These are phyloP conservation scores for Chlorella sorokiniana DNA, from an alignment of 139 green algal species.

Conservation along the genomic window DNA sequence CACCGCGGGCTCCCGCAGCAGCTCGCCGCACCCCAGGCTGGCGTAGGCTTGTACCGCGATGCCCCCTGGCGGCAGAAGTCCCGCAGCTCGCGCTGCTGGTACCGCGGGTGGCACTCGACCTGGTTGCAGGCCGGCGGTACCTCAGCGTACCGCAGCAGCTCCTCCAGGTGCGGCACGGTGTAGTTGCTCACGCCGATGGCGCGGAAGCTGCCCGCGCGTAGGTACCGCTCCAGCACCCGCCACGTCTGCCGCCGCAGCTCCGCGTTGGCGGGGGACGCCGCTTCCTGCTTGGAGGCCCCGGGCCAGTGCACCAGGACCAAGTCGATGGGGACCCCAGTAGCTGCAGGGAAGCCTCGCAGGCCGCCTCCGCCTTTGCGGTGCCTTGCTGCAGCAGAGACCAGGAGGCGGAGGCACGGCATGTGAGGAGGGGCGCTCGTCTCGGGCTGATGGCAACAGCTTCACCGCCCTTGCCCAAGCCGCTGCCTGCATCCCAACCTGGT, in stretches of 20 bases:
- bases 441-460: too few relatives aligned
- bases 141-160: constrained; percentile 55
- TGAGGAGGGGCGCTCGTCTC: too few relatives aligned
- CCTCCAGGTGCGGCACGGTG: constrained; percentile 59
- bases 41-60: constrained; percentile 64
- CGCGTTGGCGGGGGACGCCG: constrained; percentile 10
- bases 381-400: neutral
- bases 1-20: constrained; percentile 54
- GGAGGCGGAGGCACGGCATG: neutral
- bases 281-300: constrained; percentile 5
- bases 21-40: constrained; percentile 53
- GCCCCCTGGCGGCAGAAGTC: constrained; percentile 48
- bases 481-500: neutral
- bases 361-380: neutral
- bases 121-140: constrained; percentile 56
- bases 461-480: too few relatives aligned
- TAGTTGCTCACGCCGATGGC: constrained; percentile 79
- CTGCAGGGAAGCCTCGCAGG: neutral
- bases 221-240: constrained; percentile 57
- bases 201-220: constrained; percentile 43
- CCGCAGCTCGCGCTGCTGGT: constrained; percentile 52
- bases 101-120: constrained; percentile 67
- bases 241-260: constrained; percentile 54
- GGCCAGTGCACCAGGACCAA: constrained; percentile 63
- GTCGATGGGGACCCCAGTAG: constrained; percentile 9